Percentiles rank a stretch among this genome's conserved stretches.
phyloP scores from a whole-genome alignment of 306 rosid species.

The Quercus agrifolia region DNA sequence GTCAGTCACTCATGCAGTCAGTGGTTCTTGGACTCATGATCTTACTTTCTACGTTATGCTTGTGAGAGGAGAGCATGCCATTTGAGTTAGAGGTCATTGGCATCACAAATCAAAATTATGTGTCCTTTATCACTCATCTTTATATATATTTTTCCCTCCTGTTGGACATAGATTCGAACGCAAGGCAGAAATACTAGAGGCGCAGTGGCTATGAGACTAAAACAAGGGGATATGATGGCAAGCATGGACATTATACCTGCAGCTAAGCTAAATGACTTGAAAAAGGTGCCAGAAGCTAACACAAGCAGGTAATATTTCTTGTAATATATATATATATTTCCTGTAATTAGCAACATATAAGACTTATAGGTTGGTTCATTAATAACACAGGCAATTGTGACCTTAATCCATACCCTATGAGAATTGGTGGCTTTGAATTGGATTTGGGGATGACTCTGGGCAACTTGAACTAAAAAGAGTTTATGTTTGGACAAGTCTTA shows the following conservation, averaged over 20 bases:
- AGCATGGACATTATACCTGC: conserved; percentile 88
- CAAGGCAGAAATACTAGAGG: conserved; percentile 89
- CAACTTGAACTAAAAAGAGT: too few relatives aligned
- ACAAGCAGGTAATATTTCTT: conserved; percentile 45
- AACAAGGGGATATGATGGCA: conserved; percentile 82
- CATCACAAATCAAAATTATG: background rate
- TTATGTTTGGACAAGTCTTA: too few relatives aligned
- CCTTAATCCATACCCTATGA: background rate
- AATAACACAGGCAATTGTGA: background rate
- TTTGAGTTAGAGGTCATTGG: too few relatives aligned
- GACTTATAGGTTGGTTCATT: conserved; percentile 8
- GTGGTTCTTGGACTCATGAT: too few relatives aligned
- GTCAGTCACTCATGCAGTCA: too few relatives aligned
- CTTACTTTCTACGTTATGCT: too few relatives aligned
- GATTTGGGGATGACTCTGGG: background rate
- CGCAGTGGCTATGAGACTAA: conserved; percentile 83
- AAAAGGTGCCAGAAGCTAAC: conserved; percentile 38
- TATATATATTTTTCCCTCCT: conserved; percentile 13
- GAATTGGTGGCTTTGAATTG: background rate
- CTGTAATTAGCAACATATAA: background rate
- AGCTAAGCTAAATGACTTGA: conserved; percentile 61
- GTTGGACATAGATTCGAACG: conserved; percentile 70
- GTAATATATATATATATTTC: too few relatives aligned
- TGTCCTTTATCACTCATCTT: background rate
- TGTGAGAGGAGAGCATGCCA: too few relatives aligned